These are phyloP conservation scores for Claviceps humidiphila DNA, from an alignment of 2,329 filamentous ascomycete genomes.

Conservation along the genomic window DNA sequence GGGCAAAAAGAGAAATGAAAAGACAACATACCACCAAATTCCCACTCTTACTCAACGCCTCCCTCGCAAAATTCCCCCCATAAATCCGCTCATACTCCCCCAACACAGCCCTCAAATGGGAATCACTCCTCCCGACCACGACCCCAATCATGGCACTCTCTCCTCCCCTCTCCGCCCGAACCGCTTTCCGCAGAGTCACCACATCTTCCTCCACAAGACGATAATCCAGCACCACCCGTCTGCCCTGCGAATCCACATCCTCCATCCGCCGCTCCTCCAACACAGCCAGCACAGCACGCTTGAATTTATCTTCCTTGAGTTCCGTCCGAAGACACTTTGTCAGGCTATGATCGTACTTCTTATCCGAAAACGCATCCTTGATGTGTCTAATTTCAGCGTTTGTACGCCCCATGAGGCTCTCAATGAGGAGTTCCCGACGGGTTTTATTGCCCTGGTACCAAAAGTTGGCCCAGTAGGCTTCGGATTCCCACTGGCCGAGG, in stretches of 20 bases:
- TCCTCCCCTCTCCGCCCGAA: slow-evolving; percentile 65
- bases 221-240: slow-evolving; percentile 41
- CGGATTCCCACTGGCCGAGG: slow-evolving; percentile 79
- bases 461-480: slow-evolving; percentile 96
- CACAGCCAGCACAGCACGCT: slow-evolving; percentile 70
- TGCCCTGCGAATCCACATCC: slow-evolving; percentile 56
- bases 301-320: slow-evolving; percentile 92
- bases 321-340: slow-evolving; percentile 82
- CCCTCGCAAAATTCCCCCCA: slow-evolving; percentile 70
- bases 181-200: slow-evolving; percentile 51
- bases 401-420: slow-evolving; percentile 77
- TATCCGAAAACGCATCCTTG: slow-evolving; percentile 80
- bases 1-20: neutral
- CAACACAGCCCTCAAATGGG: slow-evolving; percentile 69
- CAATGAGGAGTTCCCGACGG: slow-evolving; percentile 79
- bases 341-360: slow-evolving; percentile 75
- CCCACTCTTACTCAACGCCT: slow-evolving; percentile 75
- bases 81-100: slow-evolving; percentile 62
- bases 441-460: slow-evolving; percentile 88
- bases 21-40: slow-evolving; percentile 74
- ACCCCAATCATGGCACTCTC: slow-evolving; percentile 81
- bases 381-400: slow-evolving; percentile 81
- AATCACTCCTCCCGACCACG: slow-evolving; percentile 66
- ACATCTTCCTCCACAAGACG: slow-evolving; percentile 58
- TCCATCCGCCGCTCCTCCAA: slow-evolving; percentile 77